These are phyloP conservation scores for Rosa multiflora DNA, from an alignment of 306 rosid genomes.

Conservation along the genomic window DNA sequence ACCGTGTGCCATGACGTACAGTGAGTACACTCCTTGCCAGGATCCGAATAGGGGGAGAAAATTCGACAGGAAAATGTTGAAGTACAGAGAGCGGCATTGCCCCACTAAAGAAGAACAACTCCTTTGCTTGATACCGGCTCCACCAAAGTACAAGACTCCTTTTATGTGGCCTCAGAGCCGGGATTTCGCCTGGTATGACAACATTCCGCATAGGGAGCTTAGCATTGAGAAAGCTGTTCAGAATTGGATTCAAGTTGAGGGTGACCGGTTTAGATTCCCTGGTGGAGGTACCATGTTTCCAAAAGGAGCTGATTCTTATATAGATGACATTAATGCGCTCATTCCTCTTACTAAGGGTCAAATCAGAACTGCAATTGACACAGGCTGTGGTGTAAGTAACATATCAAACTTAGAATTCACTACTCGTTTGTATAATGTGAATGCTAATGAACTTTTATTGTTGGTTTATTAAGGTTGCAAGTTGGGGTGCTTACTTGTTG, in stretches of 20 bases:
- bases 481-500: slow-evolving; percentile 94
- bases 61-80: slow-evolving; percentile 78
- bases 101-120: slow-evolving; percentile 70
- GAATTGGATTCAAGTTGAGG: slow-evolving; percentile 96
- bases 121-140: slow-evolving; percentile 77
- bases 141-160: slow-evolving; percentile 89
- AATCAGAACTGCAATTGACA: slow-evolving; percentile 90
- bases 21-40: slow-evolving; percentile 95
- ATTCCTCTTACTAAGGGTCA: slow-evolving; percentile 71
- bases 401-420: neutral
- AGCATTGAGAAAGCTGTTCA: slow-evolving; percentile 94
- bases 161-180: slow-evolving; percentile 96
- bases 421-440: neutral
- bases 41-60: slow-evolving; percentile 60
- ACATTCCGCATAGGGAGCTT: slow-evolving; percentile 90
- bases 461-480: slow-evolving; percentile 68
- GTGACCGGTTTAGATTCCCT: slow-evolving; percentile 82
- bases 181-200: slow-evolving; percentile 90
- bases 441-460: slow-evolving; percentile 16
- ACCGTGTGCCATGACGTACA: slow-evolving; percentile 54
- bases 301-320: slow-evolving; percentile 88
- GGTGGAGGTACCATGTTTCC: slow-evolving; percentile 99
- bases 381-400: slow-evolving; percentile 95
- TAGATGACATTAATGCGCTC: slow-evolving; percentile 77
- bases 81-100: slow-evolving; percentile 91